Base-by-base conservation (phyloP, 257 asterid genomes). In the Penstemon newberryi region DNA sequence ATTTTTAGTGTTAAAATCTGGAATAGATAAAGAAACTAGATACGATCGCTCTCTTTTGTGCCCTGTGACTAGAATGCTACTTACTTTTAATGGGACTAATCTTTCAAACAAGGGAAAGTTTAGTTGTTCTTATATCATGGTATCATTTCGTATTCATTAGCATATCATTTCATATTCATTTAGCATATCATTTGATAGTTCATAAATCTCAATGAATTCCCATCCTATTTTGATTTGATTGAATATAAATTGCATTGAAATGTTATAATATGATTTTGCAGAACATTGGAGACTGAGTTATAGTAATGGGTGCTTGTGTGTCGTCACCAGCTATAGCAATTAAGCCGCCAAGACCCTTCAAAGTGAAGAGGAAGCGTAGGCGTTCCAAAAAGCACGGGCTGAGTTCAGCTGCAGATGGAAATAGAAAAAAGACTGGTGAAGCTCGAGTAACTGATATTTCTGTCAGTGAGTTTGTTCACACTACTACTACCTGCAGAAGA, bases 241-340 rank as follows among this genome's bases (percentile, higher is more conserved):
- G 3, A 58, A 40, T 38, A 8, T 9, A 7, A 12, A 43, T 54
- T 44, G 71, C 71, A 44, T 12, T 37, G 5, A 6, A 3, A 15
- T 64, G 2, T 5, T 7, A 64, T 36, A 50, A 51, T n/a, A 36
- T 63, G 43, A 7, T 61, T 6, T 56, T 79, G 70, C 66, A 73
- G 64, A 62, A 75, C 54, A 64, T 65, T 62, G 42, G 61, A 69
- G 52, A 60, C 56, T 59, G 73, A 65, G 66, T 66, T 70, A 52
- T 64, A 51, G 43, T 15, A 69, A 90, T 90, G 96, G 96, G 96
- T 79, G 91, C 82, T 56, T 90, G 96, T 82, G 80, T 69, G 49
- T 90, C 96, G 33, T 75, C 88, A 46, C 95, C 88, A 39, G 57
- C 71, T 61, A 56, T 69, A 45, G 78, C 80, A 0, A 67, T 39